These are phyloP conservation scores for Marsdenia floribunda DNA, from an alignment of 257 asterid species.

Conservation along the genomic window DNA sequence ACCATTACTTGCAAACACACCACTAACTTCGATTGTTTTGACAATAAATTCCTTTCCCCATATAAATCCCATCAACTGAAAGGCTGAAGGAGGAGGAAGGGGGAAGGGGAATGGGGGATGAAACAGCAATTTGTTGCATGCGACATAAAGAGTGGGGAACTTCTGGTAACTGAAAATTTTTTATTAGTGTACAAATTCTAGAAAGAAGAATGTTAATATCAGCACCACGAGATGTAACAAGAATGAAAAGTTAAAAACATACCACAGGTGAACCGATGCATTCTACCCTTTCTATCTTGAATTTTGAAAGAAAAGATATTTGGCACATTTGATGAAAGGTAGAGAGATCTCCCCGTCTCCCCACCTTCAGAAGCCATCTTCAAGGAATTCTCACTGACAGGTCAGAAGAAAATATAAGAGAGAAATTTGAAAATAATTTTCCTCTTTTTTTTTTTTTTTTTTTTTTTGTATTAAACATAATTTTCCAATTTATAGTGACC, in stretches of 20 bases:
- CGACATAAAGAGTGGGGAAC: neutral
- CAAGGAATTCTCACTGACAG: slow-evolving; percentile 64
- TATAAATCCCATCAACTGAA: neutral
- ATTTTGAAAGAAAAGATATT: slow-evolving; percentile 72
- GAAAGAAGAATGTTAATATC: neutral
- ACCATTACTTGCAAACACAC: neutral
- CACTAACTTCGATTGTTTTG: neutral
- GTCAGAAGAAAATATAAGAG: slow-evolving; percentile 26
- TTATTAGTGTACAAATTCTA: neutral
- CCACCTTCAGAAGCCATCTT: slow-evolving; percentile 77
- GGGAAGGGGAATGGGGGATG: neutral
- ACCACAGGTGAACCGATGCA: slow-evolving; percentile 92
- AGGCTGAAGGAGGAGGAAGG: neutral
- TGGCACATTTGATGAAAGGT: slow-evolving; percentile 43
- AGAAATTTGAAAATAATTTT: neutral
- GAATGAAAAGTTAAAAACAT: slow-evolving; percentile 12
- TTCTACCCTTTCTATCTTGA: slow-evolving; percentile 83
- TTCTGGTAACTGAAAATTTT: neutral
- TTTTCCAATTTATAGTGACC: neutral
- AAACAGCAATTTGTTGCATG: neutral
- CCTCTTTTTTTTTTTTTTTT: neutral
- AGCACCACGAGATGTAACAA: neutral
- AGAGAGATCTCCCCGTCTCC: slow-evolving; percentile 59
- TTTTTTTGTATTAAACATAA: too few species aligned
- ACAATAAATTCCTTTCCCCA: neutral